Evolutionary conservation across 2,329 filamentous ascomycete species (phyloP), one percentile per base, ranked within the genome.

Genomic region (Clonostachys rhizophaga): DNA sequence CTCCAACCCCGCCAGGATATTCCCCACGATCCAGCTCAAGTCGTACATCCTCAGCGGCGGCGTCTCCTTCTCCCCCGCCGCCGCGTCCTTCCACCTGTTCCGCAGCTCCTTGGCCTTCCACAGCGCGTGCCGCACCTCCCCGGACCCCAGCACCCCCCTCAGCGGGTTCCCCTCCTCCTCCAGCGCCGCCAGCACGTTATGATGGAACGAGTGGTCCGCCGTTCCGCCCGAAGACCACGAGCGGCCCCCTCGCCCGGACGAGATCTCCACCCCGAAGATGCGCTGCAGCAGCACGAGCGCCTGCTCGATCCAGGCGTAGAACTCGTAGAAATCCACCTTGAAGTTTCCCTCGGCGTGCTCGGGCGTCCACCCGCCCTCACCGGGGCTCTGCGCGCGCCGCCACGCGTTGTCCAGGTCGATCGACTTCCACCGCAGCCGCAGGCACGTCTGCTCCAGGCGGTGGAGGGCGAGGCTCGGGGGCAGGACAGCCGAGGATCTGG

Each of bases 281-380:
- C 74, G 74, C n/a, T 87, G 74, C 1, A 87, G 67, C 42, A 84
- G 78, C 2, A 87, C 83, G 8, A 89, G 70, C 0, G 84, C 84
- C 33, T 86, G 79, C 65, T 90, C 86, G 7, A 89, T 76, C 35
- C 87, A 74, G 45, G 81, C 80, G 66, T 89, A 89, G 62, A 85
- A 89, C 58, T 90, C 86, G 64, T 87, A 83, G 52, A 89, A 90
- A 58, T 89, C 86, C 8, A 89, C 74, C 61, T 89, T 89, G 70
- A 89, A 89, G 74, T 88, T 88, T 14, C 79, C 73, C 61, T 85
- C 81, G 0, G 77, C 77, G 52, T 79, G 74, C 6, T 62, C 59
- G 17, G 58, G 55, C 0, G 63, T 55, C 41, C 71, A 68, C 39
- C 58, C 64, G 34, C 55, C 61, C 2, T 60, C 57, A 2, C 60